Base-by-base conservation (phyloP, 164 flowering plant genomes). In the grape (Vitis vinifera) region DNA sequence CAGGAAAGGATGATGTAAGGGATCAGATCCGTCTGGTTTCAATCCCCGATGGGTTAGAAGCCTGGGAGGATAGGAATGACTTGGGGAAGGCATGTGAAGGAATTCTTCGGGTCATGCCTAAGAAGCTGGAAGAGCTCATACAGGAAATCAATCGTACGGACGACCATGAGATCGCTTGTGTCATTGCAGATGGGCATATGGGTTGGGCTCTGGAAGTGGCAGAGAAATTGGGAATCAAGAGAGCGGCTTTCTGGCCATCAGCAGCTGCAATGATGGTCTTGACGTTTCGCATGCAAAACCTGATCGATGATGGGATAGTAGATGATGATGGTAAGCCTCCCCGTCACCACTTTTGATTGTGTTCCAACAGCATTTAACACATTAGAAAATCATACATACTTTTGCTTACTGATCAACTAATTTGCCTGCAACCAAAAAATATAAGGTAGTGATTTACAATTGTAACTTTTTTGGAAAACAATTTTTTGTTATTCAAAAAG, bases 211-310 rank as follows among this genome's bases (percentile, higher is more conserved):
- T 76, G 10, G 67, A 75, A 37, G 79, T 82, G 17, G 86, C 84
- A 0, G 65, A 66, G 63, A 73, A 73, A 72, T 19, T 79, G 74
- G 75, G 78, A 37, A 76, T 86, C 13, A 47, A 9, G 10, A 2
- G 72, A 31, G 85, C 71, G 47, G 78, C 75, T 15, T 73, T 82
- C 47, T 84, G 77, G 74, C 77, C 86, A 23, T 81, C 86, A 11
- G 60, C 82, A 50, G 75, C 76, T 10, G 81, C 74, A 9, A 3
- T 61, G 13, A 16, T 73, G 30, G 75, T 73, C 12, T n/a, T 64
- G 69, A 1, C 16, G 1, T 17, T 72, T 19, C 57, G 67, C 56
- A 65, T 84, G 56, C 83, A 78, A 0, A 68, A 53, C 68, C 68
- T 86, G 59, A 64, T 82, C 50, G 75, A 67, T 30, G 74, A 56